Conservation (phyloP, 2,329 filamentous ascomycete genomes). For the Xylariomycetidae sp. region DNA sequence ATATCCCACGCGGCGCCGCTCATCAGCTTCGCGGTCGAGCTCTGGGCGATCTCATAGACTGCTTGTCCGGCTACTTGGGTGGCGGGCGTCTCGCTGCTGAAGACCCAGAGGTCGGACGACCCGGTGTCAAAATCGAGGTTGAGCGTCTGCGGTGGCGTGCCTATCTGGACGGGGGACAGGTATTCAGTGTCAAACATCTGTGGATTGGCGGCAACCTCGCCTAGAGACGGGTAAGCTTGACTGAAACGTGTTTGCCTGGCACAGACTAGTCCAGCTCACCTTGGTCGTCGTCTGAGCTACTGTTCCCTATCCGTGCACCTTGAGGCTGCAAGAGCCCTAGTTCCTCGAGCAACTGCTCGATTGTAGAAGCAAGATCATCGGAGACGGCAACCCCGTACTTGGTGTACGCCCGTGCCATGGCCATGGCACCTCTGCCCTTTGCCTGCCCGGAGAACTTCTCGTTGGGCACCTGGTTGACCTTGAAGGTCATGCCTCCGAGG, state of each 20-base stretch:
- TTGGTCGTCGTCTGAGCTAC: no score
- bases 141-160: slow-evolving; percentile 37
- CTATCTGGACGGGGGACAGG: slow-evolving; percentile 29
- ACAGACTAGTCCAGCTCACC: no score
- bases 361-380: slow-evolving; percentile 26
- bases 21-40: slow-evolving; percentile 33
- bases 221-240: no score
- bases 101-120: slow-evolving; percentile 45
- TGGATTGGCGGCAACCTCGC: slow-evolving; percentile 25
- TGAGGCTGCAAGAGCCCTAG: slow-evolving; percentile 23
- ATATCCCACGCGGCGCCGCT: slow-evolving; percentile 36
- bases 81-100: slow-evolving; percentile 31
- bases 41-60: slow-evolving; percentile 34
- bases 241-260: no score
- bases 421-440: slow-evolving; percentile 32
- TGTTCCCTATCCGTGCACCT: no score
- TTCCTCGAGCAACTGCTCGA: slow-evolving; percentile 30
- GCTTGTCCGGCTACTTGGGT: slow-evolving; percentile 33
- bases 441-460: slow-evolving; percentile 24
- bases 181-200: slow-evolving; percentile 29
- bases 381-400: slow-evolving; percentile 34
- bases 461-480: slow-evolving; percentile 35
- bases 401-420: slow-evolving; percentile 33
- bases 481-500: slow-evolving; percentile 35
- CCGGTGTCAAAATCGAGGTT: slow-evolving; percentile 43